Percentiles rank a stretch among this genome's conserved stretches.
Conservation (phyloP, 805 yeast genomes). For the Nakazawaea sp. region DNA sequence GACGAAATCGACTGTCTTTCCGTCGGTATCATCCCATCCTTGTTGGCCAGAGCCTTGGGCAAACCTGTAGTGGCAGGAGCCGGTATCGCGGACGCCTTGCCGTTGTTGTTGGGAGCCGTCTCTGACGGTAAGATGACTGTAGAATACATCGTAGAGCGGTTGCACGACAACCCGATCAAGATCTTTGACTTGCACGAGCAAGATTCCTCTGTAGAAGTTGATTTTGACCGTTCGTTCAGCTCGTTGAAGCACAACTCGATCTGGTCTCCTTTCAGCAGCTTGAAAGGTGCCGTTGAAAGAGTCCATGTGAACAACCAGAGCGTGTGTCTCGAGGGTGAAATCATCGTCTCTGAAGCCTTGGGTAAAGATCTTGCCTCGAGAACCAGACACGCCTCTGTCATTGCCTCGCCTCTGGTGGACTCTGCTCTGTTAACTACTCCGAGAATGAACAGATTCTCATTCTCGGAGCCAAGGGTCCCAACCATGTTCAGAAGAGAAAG, state of each 20-base stretch:
- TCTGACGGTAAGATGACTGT: slow-evolving; percentile 63
- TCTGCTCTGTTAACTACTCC: slow-evolving; percentile 25
- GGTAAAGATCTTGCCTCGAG: slow-evolving; percentile 53
- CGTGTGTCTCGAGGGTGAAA: slow-evolving; percentile 76
- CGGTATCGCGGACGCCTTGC: slow-evolving; percentile 76
- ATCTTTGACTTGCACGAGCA: slow-evolving; percentile 82
- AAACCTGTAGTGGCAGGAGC: slow-evolving; percentile 59
- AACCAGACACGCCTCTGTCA: slow-evolving; percentile 34
- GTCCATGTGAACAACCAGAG: slow-evolving; percentile 75
- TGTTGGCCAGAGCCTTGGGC: slow-evolving; percentile 60
- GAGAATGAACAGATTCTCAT: slow-evolving; percentile 39
- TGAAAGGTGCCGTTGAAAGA: slow-evolving; percentile 84
- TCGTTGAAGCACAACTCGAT: slow-evolving; percentile 29
- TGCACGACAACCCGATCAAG: slow-evolving; percentile 75
- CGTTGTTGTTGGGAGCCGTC: slow-evolving; percentile 77
- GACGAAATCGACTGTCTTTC: slow-evolving; percentile 78
- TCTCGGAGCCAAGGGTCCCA: slow-evolving; percentile 33
- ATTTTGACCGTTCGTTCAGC: slow-evolving; percentile 61
- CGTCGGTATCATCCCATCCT: slow-evolving; percentile 72
- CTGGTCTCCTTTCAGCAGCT: slow-evolving; percentile 53
- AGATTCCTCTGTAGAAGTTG: slow-evolving; percentile 74
- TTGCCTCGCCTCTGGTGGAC: slow-evolving; percentile 21
- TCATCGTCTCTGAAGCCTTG: slow-evolving; percentile 50
- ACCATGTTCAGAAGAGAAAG: slow-evolving; percentile 21
- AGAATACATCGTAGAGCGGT: slow-evolving; percentile 61